Evolutionary conservation across 805 yeast species (phyloP), one percentile per base, ranked within the genome.

Genomic region (Ogataea pini): DNA sequence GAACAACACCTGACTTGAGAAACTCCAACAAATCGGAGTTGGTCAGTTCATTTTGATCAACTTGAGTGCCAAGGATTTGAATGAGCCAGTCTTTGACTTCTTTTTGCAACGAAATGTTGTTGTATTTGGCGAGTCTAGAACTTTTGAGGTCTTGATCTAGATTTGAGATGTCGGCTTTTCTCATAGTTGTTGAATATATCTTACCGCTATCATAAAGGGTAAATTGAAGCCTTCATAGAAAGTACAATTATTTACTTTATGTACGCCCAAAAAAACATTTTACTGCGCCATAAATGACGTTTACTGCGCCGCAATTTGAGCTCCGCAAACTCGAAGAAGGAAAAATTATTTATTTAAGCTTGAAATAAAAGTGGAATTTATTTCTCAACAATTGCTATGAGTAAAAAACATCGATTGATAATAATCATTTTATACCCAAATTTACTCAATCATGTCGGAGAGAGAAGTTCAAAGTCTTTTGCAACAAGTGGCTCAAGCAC

Each of bases 91-190:
- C 55, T 55, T 75, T 75, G 14, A 67, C 64, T 27, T 70, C 71
- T 3, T 48, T 42, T 33, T 64, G 70, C 9, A 69, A 58, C 17
- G 45, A 22, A 3, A 56, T 49, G 48, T 66, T 56, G 33, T 73
- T 66, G 59, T 82, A 86, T 58, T 84, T 86, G 8, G 68, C 67
- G 7, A 63, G 58, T 53, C 92, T 72, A 0, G 84, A 71, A 10
- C 58, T 61, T 27, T 63, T 68, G 34, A 86, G 64, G 60, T 85
- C 89, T 44, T 82, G 82, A 59, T 85, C 91, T 29, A 85, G 63
- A 22, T 84, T 82, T 0, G 88, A 76, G 6, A 49, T 32, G 36
- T 53, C 52, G 5, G 46, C 32, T 48, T 46, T 48, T 18, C 16
- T 46, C 24, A 27, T 39, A 19, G 3, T 7, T 38, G 29, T 12